Evolutionary conservation across 371 early-diverging fungal genomes (phyloP).

Genomic region (Spraguea lophii): DNA sequence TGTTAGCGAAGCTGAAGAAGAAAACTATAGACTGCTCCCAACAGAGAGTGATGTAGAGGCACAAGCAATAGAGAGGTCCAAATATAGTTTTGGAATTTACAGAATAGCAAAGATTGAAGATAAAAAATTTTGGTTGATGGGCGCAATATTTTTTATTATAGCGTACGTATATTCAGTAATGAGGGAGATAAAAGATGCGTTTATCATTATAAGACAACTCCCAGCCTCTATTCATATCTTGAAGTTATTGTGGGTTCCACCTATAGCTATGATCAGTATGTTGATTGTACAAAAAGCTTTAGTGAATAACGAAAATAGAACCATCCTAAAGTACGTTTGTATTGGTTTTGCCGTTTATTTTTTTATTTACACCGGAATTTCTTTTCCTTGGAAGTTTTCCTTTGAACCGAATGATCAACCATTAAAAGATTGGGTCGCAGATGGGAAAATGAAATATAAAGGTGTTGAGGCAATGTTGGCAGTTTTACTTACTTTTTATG

Average conservation of each 20-base stretch:
- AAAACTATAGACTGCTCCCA: too few species aligned
- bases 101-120: constrained; percentile 40
- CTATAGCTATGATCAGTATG: constrained; percentile 15
- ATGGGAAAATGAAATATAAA: constrained; percentile 24
- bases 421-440: constrained; percentile 40
- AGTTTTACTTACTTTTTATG: constrained; percentile 36
- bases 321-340: constrained; percentile 18
- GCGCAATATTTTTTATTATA: constrained; percentile 41
- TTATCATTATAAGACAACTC: constrained; percentile 42
- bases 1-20: too few species aligned
- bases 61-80: constrained; percentile 24
- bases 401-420: constrained; percentile 36
- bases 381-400: constrained; percentile 17
- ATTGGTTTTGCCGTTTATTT: constrained; percentile 33
- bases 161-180: constrained; percentile 45
- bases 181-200: constrained; percentile 46
- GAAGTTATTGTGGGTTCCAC: constrained; percentile 33
- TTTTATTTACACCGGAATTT: constrained; percentile 17
- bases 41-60: constrained; percentile 41
- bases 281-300: constrained; percentile 20
- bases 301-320: not conserved
- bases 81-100: constrained; percentile 22
- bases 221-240: constrained; percentile 41
- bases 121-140: constrained; percentile 38
- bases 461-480: constrained; percentile 27